Evolutionary conservation across 257 asterid species (phyloP), one percentile per base, ranked within the genome.

Genomic region (Scutellaria baicalensis): DNA sequence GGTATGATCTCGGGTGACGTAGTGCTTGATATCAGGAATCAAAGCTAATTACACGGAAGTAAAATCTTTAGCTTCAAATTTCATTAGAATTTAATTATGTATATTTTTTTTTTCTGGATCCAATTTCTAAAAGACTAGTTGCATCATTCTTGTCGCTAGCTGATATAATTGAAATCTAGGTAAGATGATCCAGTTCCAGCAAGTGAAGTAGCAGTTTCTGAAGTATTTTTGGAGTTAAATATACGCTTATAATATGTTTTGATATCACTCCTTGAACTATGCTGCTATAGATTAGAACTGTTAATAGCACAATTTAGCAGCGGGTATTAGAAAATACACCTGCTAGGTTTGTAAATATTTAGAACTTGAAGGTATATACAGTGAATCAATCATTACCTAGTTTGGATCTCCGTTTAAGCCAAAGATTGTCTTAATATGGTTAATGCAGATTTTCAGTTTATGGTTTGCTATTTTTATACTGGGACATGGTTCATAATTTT

Each of bases 1-100:
- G 99, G 99, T 93, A 89, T 64, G 44, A 51, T 17, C 49, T 73
- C 23, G 12, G 10, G 10, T 58, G 14, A 48, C 33, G 10, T 12
- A 6, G 40, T 47, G 63, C 14, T 61, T 48, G 6, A 8, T 50
- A 38, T 54, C 52, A 7, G 8, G n/a, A 6, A 50, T 6, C 27
- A 35, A 48, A 17, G 21, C 27, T 58, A 8, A 9, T 3, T 14
- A n/a, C 27, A n/a, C 9, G 23, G 27, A 45, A 58, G 43, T 33
- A 11, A 59, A 10, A 20, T 31, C 66, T 36, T 48, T 13, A 10
- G 7, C 35, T 47, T 59, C 50, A 51, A 48, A 40, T 23, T 42
- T 38, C 40, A 11, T 57, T 49, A n/a, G 42, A 58, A 13, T 57
- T 56, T 57, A 0, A 13, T 58, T 8, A 8, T 35, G 9, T 13